Evolutionary conservation across 495 filamentous ascomycete species (phyloP), one percentile per base, ranked within the genome.

Genomic region (Arthonia radiata): DNA sequence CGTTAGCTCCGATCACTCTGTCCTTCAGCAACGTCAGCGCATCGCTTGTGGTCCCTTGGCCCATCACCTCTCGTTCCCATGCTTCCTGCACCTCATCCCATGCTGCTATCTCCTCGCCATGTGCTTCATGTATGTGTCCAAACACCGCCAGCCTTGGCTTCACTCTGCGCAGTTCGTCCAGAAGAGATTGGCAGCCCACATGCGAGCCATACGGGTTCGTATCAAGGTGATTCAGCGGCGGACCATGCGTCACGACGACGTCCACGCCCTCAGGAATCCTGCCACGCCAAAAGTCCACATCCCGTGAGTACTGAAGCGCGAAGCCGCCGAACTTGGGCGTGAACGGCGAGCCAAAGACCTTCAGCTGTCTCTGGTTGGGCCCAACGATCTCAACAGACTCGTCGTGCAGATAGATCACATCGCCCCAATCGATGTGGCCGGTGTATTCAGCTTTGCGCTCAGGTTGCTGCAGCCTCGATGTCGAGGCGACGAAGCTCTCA

Each of bases 231-330:
- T 67, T 54, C 40, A 62, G 59, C 30, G 71, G 56, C 14, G 72
- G 72, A 15, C 68, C 71, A 41, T 94, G 83, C 6, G 83, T 94
- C 21, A 94, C 50, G 0, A 94, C 54, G 27, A 94, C 63, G 37
- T 92, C 81, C 1, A 68, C 75, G 27, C 74, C 64, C 5, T 46
- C 34, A 0, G 86, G 83, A 11, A 94, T 54, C 16, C 63, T 70
- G 24, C 40, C 50, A 1, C 57, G 56, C 67, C 67, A 73, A 13
- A 57, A 60, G 47, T 72, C 64, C 31, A 53, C 42, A 18, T 50
- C 48, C 10, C 60, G 48, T 3, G 50, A 53, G 47, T 73, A 69
- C 29, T 66, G 61, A 39, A 73, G 72, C 40, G 77, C 77, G 49
- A 71, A 63, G 18, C 58, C 56, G 16, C 66, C 53, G 26, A 64